A percentile compares a stretch with the other conserved stretches of the same genome.
phyloP scores from a whole-genome alignment of 768 basidiomycete species.

The Lentinula detonsa region DNA sequence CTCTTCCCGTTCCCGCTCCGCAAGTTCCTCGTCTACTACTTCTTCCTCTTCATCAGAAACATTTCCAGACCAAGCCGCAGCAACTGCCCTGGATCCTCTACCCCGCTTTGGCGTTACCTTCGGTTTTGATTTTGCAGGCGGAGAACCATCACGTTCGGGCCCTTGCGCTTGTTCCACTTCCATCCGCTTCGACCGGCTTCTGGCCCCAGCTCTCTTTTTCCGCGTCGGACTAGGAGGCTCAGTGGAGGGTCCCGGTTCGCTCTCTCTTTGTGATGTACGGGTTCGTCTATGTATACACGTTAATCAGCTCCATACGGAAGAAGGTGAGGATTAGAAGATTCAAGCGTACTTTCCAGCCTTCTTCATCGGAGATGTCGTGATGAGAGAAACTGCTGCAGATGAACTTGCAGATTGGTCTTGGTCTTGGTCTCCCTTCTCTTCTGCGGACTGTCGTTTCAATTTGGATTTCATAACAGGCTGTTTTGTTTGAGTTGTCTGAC shows the following conservation, averaged over 20 bases:
- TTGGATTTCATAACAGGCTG: background rate
- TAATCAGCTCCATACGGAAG: background rate
- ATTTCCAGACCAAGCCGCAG: background rate
- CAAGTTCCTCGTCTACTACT: background rate
- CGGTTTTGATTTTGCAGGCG: background rate
- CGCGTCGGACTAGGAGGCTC: background rate
- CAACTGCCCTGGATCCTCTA: background rate
- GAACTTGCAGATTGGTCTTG: background rate
- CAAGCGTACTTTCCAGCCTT: background rate
- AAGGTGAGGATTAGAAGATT: too few species aligned
- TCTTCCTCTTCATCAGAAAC: background rate
- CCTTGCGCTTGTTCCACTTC: background rate
- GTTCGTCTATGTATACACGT: background rate
- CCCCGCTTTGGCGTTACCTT: background rate
- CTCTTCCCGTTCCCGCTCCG: background rate
- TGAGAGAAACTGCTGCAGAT: background rate
- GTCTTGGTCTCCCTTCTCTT: background rate
- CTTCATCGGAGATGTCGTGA: slow-evolving; percentile 1
- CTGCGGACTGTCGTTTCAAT: background rate
- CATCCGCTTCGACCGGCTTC: background rate
- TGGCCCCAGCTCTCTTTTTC: background rate
- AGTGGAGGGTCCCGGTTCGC: background rate
- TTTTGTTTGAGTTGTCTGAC: background rate
- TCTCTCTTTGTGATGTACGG: background rate
- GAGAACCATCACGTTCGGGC: background rate